These are phyloP conservation scores for Botrytis galanthina DNA, from an alignment of 2,329 filamentous ascomycete species.

Conservation along the genomic window DNA sequence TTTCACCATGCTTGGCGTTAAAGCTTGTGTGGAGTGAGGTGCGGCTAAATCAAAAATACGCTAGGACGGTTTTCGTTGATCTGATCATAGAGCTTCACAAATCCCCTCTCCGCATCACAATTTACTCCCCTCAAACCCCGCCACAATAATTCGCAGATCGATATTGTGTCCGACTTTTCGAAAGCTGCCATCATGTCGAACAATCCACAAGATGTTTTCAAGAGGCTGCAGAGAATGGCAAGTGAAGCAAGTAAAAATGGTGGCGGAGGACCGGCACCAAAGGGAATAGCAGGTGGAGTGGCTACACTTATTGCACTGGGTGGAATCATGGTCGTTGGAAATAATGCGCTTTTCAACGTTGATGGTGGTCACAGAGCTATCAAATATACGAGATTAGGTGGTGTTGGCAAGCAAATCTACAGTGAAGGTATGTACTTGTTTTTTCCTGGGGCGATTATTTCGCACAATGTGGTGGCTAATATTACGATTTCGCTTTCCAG, in stretches of 20 bases:
- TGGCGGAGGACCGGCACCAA: slow-evolving; percentile 45
- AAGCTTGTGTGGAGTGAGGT: slow-evolving; percentile 20
- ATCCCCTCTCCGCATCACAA: neutral
- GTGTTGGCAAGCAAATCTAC: slow-evolving; percentile 96
- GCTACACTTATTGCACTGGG: slow-evolving; percentile 53
- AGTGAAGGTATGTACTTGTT: slow-evolving; percentile 65
- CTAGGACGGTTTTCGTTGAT: slow-evolving; percentile 19
- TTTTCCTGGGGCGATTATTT: neutral
- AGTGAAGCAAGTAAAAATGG: slow-evolving; percentile 52
- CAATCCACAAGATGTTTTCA: slow-evolving; percentile 64
- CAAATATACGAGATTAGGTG: slow-evolving; percentile 91
- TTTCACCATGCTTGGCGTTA: slow-evolving; percentile 5
- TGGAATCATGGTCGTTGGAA: slow-evolving; percentile 53
- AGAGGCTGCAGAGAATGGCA: slow-evolving; percentile 58
- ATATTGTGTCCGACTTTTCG: neutral
- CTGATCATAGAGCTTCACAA: slow-evolving; percentile 13
- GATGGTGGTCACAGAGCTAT: slow-evolving; percentile 98
- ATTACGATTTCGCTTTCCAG: slow-evolving; percentile 44
- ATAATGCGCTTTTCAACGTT: slow-evolving; percentile 70
- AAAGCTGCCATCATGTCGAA: slow-evolving; percentile 39
- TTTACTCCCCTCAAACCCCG: neutral
- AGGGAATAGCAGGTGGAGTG: slow-evolving; percentile 52
- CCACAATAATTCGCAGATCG: slow-evolving; percentile 8
- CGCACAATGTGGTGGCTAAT: slow-evolving; percentile 23
- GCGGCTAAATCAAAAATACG: slow-evolving; percentile 19